Evolutionary conservation across 345 rosid species (phyloP).

Genomic region (Camelina laxa): DNA sequence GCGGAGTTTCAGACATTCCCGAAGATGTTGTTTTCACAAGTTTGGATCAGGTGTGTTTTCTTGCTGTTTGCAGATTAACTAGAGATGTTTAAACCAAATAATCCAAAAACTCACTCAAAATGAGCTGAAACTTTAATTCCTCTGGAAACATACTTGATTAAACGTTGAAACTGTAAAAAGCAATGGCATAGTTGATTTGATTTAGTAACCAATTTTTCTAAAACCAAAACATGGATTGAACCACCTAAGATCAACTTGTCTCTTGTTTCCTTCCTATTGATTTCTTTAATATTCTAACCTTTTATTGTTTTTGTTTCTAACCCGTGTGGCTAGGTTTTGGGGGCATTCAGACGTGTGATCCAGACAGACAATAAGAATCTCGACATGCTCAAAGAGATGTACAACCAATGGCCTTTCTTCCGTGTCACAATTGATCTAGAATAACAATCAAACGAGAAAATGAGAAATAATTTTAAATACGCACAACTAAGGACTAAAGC

Average conservation of each 20-base stretch:
- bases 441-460: too few species aligned
- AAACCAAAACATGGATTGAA: slow-evolving; percentile 13
- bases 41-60: slow-evolving; percentile 70
- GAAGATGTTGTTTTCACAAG: slow-evolving; percentile 75
- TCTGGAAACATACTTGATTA: not conserved
- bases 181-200: not conserved
- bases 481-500: too few species aligned
- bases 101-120: not conserved
- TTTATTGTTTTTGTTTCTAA: slow-evolving; percentile 25
- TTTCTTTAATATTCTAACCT: slow-evolving; percentile 4
- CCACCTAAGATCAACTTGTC: not conserved
- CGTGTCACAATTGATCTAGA: slow-evolving; percentile 88
- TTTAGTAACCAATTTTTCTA: not conserved
- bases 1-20: slow-evolving; percentile 80
- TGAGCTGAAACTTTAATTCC: not conserved
- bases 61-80: not conserved
- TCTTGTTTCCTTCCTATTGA: slow-evolving; percentile 4
- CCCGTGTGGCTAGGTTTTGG: slow-evolving; percentile 95
- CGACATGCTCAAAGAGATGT: slow-evolving; percentile 88
- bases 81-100: not conserved
- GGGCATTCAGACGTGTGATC: slow-evolving; percentile 73
- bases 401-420: slow-evolving; percentile 96
- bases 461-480: too few species aligned
- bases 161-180: not conserved
- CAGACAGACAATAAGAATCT: slow-evolving; percentile 76